Conservation (phyloP, 768 basidiomycete species). For the Xerocomellus chrysenteron region DNA sequence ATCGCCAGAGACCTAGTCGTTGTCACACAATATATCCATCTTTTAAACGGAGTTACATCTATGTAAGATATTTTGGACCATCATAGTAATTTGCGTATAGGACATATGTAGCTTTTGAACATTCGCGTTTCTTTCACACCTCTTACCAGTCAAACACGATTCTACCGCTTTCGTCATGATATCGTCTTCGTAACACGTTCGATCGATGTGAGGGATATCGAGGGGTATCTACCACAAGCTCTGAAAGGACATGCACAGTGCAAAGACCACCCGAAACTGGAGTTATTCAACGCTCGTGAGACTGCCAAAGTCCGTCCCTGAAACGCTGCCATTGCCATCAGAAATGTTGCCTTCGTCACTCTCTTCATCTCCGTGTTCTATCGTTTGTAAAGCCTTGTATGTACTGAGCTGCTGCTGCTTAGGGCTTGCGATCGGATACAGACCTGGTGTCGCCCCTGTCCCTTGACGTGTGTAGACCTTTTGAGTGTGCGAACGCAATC, state of each 20-base stretch:
- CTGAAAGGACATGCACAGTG: slow-evolving; percentile 2
- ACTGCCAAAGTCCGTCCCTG: slow-evolving; percentile 46
- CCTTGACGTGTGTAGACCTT: slow-evolving; percentile 33
- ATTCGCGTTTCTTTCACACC: background rate
- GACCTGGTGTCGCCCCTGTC: slow-evolving; percentile 25
- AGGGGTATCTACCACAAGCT: background rate
- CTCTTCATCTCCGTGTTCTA: slow-evolving; percentile 14
- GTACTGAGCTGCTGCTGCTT: slow-evolving; percentile 19
- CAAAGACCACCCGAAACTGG: background rate
- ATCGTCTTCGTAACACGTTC: slow-evolving; percentile 2
- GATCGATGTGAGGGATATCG: background rate
- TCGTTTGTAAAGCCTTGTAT: slow-evolving; percentile 17
- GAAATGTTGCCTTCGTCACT: slow-evolving; percentile 31
- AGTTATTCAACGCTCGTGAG: slow-evolving; percentile 51
- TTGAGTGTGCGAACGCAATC: slow-evolving; percentile 38
- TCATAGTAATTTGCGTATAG: slow-evolving; percentile 8
- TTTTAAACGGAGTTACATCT: background rate
- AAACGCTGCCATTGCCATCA: slow-evolving; percentile 40
- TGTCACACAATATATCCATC: background rate
- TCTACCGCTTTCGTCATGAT: background rate
- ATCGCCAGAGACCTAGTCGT: slow-evolving; percentile 14
- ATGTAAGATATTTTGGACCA: slow-evolving; percentile 9
- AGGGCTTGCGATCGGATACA: slow-evolving; percentile 22
- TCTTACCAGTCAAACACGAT: background rate
- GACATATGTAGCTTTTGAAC: background rate